These are phyloP conservation scores for Mortierella alpina DNA, from an alignment of 192 early-diverging fungal species.

Conservation along the genomic window DNA sequence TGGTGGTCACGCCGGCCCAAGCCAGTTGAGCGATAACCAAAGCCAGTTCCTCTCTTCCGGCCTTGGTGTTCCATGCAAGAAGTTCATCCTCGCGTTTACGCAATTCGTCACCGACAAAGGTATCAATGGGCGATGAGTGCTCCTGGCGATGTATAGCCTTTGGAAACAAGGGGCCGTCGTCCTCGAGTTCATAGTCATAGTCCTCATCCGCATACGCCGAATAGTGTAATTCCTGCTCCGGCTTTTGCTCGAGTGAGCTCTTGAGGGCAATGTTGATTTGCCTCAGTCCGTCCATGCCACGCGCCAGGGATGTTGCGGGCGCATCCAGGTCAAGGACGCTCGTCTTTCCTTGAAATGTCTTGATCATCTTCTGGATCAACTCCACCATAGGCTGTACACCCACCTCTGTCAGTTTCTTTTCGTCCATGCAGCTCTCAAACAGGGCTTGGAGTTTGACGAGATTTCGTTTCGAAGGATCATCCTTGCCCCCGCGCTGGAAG, in stretches of 20 bases:
- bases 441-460: constrained; percentile 66
- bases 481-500: constrained; percentile 15
- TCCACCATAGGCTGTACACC: constrained; percentile 55
- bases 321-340: constrained; percentile 30
- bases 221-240: background rate
- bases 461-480: constrained; percentile 61
- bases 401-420: constrained; percentile 44
- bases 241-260: background rate
- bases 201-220: constrained; percentile 2
- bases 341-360: constrained; percentile 37
- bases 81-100: background rate
- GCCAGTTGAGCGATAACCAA: constrained; percentile 34
- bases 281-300: background rate
- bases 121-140: background rate
- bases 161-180: background rate
- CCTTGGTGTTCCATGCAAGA: background rate
- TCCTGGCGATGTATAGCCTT: background rate
- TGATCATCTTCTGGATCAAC: constrained; percentile 45
- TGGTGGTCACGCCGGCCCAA: constrained; percentile 43
- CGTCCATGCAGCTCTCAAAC: constrained; percentile 68
- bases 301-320: background rate
- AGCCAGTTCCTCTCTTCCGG: constrained; percentile 47
- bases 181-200: background rate
- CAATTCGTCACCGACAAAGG: background rate
- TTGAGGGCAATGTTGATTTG: constrained; percentile 1